phyloP scores from a whole-genome alignment of 2,329 filamentous ascomycete genomes.

The Diaporthe helianthi region DNA sequence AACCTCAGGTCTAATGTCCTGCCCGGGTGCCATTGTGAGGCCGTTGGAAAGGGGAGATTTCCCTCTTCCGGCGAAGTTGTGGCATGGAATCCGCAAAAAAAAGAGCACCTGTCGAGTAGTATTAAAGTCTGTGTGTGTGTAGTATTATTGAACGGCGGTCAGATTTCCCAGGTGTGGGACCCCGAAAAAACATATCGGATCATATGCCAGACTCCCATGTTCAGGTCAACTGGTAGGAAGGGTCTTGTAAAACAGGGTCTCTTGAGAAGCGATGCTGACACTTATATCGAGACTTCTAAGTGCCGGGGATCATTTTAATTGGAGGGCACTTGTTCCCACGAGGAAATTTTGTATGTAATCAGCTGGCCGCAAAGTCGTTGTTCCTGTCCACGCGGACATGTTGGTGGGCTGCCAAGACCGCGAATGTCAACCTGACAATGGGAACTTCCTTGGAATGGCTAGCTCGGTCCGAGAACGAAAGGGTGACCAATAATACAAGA shows the following conservation, averaged over 20 bases:
- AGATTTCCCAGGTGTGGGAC: slow-evolving; percentile 1
- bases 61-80: slow-evolving; percentile 3
- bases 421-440: slow-evolving; percentile 7
- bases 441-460: not conserved
- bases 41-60: not conserved
- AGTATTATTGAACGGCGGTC: slow-evolving; percentile 17
- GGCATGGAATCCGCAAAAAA: not conserved
- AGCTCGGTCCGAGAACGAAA: slow-evolving; percentile 18
- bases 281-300: slow-evolving; percentile 8
- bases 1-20: not conserved
- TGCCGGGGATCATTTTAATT: not conserved
- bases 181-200: slow-evolving; percentile 2
- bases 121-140: not conserved
- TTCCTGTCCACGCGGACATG: slow-evolving; percentile 4
- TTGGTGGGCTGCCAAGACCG: slow-evolving; percentile 25
- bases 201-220: not conserved
- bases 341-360: slow-evolving; percentile 1
- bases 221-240: slow-evolving; percentile 13
- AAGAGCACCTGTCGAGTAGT: not conserved
- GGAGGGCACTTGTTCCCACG: not conserved
- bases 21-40: slow-evolving; percentile 18
- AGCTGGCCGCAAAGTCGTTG: not conserved
- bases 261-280: not conserved
- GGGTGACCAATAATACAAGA: not conserved
- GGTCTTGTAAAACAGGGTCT: not conserved